These are phyloP conservation scores for Scutellaria minor DNA, from an alignment of 257 asterid genomes.

Conservation along the genomic window DNA sequence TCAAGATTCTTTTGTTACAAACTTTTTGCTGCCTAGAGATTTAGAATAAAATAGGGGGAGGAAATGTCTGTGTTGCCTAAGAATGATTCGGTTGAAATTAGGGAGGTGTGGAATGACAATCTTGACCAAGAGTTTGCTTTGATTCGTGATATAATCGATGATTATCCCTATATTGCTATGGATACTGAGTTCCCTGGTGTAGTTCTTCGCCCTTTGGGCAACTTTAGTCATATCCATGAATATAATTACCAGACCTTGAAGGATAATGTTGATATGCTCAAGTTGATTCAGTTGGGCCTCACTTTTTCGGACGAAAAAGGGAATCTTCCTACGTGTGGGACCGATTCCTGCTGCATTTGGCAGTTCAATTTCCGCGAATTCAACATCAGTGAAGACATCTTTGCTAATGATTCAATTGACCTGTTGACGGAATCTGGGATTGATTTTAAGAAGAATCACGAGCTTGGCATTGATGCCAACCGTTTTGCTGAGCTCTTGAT, in stretches of 20 bases:
- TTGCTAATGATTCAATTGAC: conserved; percentile 47
- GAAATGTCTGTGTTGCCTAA: conserved; percentile 43
- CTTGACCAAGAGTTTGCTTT: conserved; percentile 46
- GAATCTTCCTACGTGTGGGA: conserved; percentile 44
- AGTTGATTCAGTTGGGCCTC: conserved; percentile 49
- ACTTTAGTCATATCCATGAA: conserved; percentile 41
- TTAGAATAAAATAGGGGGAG: conserved; percentile 4
- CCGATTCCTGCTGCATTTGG: conserved; percentile 46
- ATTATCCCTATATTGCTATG: conserved; percentile 48
- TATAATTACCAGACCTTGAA: conserved; percentile 49
- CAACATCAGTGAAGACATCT: conserved; percentile 41
- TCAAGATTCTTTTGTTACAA: conserved; percentile 21
- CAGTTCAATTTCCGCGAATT: conserved; percentile 52
- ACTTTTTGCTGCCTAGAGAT: conserved; percentile 27
- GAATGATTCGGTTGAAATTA: conserved; percentile 39
- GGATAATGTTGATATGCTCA: conserved; percentile 50
- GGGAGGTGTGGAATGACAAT: conserved; percentile 55
- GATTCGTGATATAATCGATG: conserved; percentile 47
- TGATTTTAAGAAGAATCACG: conserved; percentile 45
- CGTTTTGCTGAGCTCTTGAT: conserved; percentile 48
- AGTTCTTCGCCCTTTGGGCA: conserved; percentile 46
- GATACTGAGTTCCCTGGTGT: conserved; percentile 55
- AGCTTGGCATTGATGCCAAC: conserved; percentile 42
- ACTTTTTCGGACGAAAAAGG: conserved; percentile 49
- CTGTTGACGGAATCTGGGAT: conserved; percentile 44